These are phyloP conservation scores for Diaporthe caulivora DNA, from an alignment of 2,329 filamentous ascomycete species.

Conservation along the genomic window DNA sequence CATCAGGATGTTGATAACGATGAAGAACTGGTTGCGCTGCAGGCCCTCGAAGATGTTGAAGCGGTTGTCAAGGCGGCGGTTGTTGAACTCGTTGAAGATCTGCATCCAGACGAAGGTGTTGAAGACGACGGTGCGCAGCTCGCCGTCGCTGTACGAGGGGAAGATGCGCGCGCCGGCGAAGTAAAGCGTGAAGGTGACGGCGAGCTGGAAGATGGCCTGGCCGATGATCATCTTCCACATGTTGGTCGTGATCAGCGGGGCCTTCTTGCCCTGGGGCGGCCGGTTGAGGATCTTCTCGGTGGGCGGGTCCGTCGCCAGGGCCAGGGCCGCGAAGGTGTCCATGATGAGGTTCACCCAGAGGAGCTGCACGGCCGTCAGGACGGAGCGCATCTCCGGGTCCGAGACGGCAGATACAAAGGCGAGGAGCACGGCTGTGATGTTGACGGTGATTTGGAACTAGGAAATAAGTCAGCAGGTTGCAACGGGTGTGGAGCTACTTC, in stretches of 20 bases:
- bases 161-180: conserved; percentile 71
- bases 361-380: conserved; percentile 75
- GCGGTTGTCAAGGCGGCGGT: conserved; percentile 71
- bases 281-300: conserved; percentile 68
- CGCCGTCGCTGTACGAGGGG: conserved; percentile 57
- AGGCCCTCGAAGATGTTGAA: conserved; percentile 73
- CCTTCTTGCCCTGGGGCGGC: conserved; percentile 70
- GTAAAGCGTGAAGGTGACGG: conserved; percentile 70
- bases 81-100: conserved; percentile 78
- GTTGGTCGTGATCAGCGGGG: conserved; percentile 77
- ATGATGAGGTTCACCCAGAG: conserved; percentile 79
- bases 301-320: conserved; percentile 73
- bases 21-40: conserved; percentile 68
- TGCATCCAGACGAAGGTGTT: conserved; percentile 81
- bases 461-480: neutral
- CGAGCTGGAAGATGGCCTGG: conserved; percentile 71
- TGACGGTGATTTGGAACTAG: conserved; percentile 76
- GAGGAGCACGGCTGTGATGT: conserved; percentile 75
- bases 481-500: neutral
- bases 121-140: conserved; percentile 70
- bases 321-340: conserved; percentile 76
- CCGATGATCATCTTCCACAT: conserved; percentile 78
- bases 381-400: conserved; percentile 65
- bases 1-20: conserved; percentile 69
- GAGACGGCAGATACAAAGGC: conserved; percentile 75